Conservation (phyloP, 495 filamentous ascomycete species). For the Penicillium pancosmium region DNA sequence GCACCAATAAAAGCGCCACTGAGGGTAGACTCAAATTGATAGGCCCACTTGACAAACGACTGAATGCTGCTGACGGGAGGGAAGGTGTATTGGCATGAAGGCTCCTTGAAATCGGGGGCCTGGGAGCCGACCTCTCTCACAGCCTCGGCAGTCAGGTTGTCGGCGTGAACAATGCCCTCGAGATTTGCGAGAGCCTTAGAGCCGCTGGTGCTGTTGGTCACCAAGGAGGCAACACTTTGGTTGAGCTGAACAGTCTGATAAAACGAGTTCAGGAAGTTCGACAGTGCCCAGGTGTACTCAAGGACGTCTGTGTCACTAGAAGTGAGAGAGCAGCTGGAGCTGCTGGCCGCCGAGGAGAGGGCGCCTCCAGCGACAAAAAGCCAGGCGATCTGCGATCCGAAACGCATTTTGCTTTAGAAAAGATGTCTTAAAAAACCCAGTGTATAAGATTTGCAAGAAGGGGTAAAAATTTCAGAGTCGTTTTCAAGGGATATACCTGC, state of each 20-base stretch:
- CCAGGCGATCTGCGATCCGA: slow-evolving; percentile 1
- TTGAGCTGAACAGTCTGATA: slow-evolving; percentile 29
- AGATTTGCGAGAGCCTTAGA: slow-evolving; percentile 26
- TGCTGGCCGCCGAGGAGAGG: slow-evolving; percentile 7
- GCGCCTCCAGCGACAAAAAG: slow-evolving; percentile 28
- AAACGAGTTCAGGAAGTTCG: slow-evolving; percentile 29
- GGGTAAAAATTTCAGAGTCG: neutral
- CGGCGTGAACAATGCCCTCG: slow-evolving; percentile 29
- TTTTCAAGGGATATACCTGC: neutral
- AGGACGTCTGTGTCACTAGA: slow-evolving; percentile 28
- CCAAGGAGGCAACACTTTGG: slow-evolving; percentile 26
- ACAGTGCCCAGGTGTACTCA: slow-evolving; percentile 30
- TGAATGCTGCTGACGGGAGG: slow-evolving; percentile 6
- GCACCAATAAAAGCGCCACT: slow-evolving; percentile 34
- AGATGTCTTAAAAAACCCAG: neutral
- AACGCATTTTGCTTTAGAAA: slow-evolving; percentile 1
- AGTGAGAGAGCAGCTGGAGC: slow-evolving; percentile 24
- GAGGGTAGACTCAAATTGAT: slow-evolving; percentile 29
- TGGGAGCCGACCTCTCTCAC: slow-evolving; percentile 23
- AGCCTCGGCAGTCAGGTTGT: slow-evolving; percentile 30
- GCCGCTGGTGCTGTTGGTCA: slow-evolving; percentile 22
- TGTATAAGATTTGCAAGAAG: neutral
- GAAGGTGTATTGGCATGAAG: slow-evolving; percentile 28
- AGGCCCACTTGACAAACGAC: slow-evolving; percentile 25
- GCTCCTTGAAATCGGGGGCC: slow-evolving; percentile 22